Evolutionary conservation across 192 early-diverging fungal species (phyloP).

Genomic region (Linnemannia elongata): DNA sequence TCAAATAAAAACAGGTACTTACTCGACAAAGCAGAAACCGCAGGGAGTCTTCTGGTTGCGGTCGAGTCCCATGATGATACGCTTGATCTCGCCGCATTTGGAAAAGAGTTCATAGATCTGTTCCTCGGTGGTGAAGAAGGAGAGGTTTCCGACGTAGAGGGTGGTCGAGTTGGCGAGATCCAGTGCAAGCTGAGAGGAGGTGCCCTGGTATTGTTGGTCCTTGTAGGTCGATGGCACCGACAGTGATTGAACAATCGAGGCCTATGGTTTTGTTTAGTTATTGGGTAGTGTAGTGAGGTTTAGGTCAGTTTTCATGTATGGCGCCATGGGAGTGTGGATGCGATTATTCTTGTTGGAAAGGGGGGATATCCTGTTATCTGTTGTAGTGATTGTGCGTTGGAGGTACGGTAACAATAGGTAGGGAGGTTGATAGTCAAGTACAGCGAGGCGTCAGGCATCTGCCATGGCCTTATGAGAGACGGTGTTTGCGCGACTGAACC

Average conservation of each 20-base stretch:
- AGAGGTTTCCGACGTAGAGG: slow-evolving; percentile 97
- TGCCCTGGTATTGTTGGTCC: slow-evolving; percentile 84
- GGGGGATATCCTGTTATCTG: not conserved
- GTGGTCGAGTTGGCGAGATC: slow-evolving; percentile 78
- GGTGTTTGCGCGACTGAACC: not conserved
- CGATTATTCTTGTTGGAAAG: not conserved
- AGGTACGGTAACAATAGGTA: not conserved
- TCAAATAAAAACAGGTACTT: slow-evolving; percentile 36
- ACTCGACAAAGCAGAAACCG: slow-evolving; percentile 99
- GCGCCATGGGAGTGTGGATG: not conserved
- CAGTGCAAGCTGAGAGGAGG: slow-evolving; percentile 62
- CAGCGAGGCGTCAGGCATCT: not conserved
- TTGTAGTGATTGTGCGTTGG: not conserved
- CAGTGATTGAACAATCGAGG: slow-evolving; percentile 59
- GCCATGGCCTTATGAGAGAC: not conserved
- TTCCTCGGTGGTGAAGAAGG: slow-evolving; percentile 98
- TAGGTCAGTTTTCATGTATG: not conserved
- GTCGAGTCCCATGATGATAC: slow-evolving; percentile 99
- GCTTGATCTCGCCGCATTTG: slow-evolving; percentile 96
- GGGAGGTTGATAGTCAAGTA: not conserved
- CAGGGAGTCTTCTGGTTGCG: slow-evolving; percentile 95
- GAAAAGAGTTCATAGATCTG: slow-evolving; percentile 97
- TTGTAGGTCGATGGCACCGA: slow-evolving; percentile 86
- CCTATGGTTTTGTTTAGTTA: slow-evolving; percentile 23
- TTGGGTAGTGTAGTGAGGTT: not conserved